Conservation (phyloP, 2,329 filamentous ascomycete genomes). For the Claviceps quebecensis region DNA sequence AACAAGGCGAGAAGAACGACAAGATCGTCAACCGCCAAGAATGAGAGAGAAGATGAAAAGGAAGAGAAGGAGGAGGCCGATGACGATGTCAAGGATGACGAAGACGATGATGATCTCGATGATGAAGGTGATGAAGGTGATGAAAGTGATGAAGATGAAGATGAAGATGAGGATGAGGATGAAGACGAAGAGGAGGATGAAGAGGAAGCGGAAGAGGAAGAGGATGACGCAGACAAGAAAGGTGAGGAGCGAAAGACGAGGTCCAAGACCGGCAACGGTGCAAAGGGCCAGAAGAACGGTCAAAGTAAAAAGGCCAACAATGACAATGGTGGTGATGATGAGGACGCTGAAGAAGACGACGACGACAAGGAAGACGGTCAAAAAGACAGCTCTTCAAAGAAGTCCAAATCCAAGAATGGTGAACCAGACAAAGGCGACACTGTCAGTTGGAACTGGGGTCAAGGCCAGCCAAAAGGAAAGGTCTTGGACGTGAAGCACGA, state of each 20-base stretch:
- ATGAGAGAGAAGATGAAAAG: constrained; percentile 1
- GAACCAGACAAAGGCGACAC: constrained; percentile 26
- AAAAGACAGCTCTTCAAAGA: constrained; percentile 3
- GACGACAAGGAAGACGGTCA: not conserved
- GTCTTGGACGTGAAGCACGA: constrained; percentile 29
- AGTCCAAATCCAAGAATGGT: constrained; percentile 8
- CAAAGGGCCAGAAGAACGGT: not conserved
- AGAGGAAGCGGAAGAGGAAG: not conserved
- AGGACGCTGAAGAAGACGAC: not conserved
- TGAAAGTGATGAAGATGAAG: constrained; percentile 3
- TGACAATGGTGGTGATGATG: not conserved
- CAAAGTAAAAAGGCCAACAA: not conserved
- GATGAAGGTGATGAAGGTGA: constrained; percentile 2
- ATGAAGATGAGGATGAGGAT: constrained; percentile 2
- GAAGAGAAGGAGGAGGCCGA: constrained; percentile 3
- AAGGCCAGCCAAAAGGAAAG: constrained; percentile 27
- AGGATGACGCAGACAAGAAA: not conserved
- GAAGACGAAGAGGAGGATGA: constrained; percentile 4
- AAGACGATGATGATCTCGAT: constrained; percentile 2
- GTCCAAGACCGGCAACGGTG: not conserved
- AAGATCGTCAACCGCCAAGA: constrained; percentile 2
- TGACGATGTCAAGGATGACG: constrained; percentile 2
- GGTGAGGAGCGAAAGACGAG: not conserved
- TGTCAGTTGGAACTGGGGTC: constrained; percentile 33
- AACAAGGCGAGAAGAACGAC: constrained; percentile 21